Percentiles rank a stretch among this genome's conserved stretches.
Evolutionary conservation across 2,329 filamentous ascomycete genomes (phyloP).

Genomic region (Pseudogymnoascus sp.): DNA sequence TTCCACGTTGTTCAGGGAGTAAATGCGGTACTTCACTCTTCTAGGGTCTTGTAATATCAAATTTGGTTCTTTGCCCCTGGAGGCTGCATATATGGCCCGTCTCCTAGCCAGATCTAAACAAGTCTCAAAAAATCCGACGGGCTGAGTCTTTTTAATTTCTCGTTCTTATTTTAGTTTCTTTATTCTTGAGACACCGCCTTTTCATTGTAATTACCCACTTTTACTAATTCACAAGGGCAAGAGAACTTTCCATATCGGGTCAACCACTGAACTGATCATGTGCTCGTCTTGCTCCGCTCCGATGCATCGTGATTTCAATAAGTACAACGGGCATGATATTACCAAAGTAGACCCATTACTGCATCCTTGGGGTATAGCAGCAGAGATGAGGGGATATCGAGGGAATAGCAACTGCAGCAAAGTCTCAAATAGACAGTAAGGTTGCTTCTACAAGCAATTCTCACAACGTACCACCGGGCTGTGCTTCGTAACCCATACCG

Average conservation of each 20-base stretch:
- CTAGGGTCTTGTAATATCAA: constrained; percentile 4
- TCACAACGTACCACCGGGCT: neutral
- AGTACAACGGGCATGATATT: neutral
- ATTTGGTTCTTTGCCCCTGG: neutral
- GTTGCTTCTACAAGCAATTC: neutral
- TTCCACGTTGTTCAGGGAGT: constrained; percentile 2
- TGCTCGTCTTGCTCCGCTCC: neutral
- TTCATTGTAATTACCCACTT: constrained; percentile 6
- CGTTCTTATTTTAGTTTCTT: neutral
- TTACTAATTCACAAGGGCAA: constrained; percentile 4
- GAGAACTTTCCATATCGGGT: constrained; percentile 3
- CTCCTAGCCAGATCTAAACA: neutral
- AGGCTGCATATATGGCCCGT: neutral
- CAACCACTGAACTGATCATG: constrained; percentile 1
- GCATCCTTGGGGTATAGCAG: neutral
- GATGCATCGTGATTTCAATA: constrained; percentile 6
- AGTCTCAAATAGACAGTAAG: neutral
- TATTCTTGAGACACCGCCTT: neutral
- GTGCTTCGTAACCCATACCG: neutral
- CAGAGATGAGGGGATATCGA: neutral
- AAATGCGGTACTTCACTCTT: neutral
- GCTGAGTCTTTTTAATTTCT: neutral
- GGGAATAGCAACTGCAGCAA: neutral
- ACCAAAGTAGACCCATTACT: neutral
- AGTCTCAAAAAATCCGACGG: neutral